Evolutionary conservation across 805 yeast genomes (phyloP), one percentile per base, ranked within the genome.

Genomic region (Tetrapisispora pingtungensis): DNA sequence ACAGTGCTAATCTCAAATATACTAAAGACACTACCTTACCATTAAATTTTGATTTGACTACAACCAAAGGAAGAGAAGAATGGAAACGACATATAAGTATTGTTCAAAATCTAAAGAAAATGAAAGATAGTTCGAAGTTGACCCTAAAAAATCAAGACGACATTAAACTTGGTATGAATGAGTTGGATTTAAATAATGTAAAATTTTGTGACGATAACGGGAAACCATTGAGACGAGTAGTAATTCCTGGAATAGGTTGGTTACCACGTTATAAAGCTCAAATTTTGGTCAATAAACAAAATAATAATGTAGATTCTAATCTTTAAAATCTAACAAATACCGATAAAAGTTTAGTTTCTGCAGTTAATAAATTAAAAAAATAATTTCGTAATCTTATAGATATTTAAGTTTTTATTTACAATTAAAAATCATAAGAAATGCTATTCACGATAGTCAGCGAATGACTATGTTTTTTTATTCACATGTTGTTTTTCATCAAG

Each of bases 161-260:
- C 33, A 14, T 12, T 12, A 14, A 12, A 8, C 8, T 18, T 10
- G 7, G 15, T 10, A 10, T 31, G 15, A 10, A 10, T 14, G 15
- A 31, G 15, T 32, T 38, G 4, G 20, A 41, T 3, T 8, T 33
- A 18, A 17, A 34, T 13, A 33, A 34, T 19, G 19, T 41, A 4
- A 30, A 35, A 8, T 17, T 41, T 3, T 35, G 13, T 35, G 44
- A 41, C 17, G 14, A 33, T 7, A 35, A 24, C 22, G 44, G 44
- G 22, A 41, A 35, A 22, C 44, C 44, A 10, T 26, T 35, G 4
- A 28, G 44, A 35, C 28, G 44, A 30, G 40, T 41, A 7, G 22
- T 41, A 15, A 15, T 41, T 10, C 44, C 39, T 3, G 44, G 44
- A 1, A 22, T 41, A 10, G 44, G 44, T 7, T 41, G 44, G 44